These are phyloP conservation scores for Penicillium crustosum DNA, from an alignment of 2,329 filamentous ascomycete genomes.

Conservation along the genomic window DNA sequence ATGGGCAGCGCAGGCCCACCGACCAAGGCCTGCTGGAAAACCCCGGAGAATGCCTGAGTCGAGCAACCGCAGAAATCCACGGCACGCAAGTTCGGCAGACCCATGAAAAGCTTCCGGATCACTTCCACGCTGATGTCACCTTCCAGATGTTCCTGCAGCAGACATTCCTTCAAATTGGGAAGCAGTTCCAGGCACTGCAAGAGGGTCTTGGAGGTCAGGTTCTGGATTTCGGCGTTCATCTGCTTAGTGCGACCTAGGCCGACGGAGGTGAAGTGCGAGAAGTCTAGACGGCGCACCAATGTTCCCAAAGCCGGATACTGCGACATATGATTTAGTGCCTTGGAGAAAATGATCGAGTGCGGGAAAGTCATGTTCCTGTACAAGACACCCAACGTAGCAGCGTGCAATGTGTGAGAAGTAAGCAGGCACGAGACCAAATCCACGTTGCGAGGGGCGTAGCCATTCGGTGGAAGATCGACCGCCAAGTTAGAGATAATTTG, in stretches of 20 bases:
- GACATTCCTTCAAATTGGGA: constrained; percentile 72
- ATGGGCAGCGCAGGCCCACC: constrained; percentile 50
- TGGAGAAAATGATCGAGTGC: constrained; percentile 79
- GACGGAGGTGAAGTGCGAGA: constrained; percentile 81
- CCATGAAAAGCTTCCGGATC: constrained; percentile 68
- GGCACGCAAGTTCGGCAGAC: constrained; percentile 62
- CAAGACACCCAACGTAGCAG: constrained; percentile 70
- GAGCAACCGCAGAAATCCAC: constrained; percentile 78
- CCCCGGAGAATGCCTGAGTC: constrained; percentile 63
- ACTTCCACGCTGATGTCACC: constrained; percentile 70
- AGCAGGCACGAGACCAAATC: constrained; percentile 74
- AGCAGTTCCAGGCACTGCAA: constrained; percentile 69
- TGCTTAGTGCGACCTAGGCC: constrained; percentile 72
- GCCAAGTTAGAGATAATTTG: constrained; percentile 73
- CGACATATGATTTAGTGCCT: constrained; percentile 70
- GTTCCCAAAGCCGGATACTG: constrained; percentile 68
- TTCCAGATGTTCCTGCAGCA: constrained; percentile 78
- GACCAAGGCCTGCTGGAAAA: constrained; percentile 60
- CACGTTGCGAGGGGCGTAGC: constrained; percentile 71
- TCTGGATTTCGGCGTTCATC: constrained; percentile 72
- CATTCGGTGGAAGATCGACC: constrained; percentile 72
- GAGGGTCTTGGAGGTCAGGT: constrained; percentile 72
- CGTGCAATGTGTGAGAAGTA: constrained; percentile 72
- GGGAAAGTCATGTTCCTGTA: constrained; percentile 80
- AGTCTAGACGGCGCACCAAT: constrained; percentile 76